Evolutionary conservation across 345 rosid genomes (phyloP), one percentile per base, ranked within the genome.

Genomic region (Eucalyptus shirleyi): DNA sequence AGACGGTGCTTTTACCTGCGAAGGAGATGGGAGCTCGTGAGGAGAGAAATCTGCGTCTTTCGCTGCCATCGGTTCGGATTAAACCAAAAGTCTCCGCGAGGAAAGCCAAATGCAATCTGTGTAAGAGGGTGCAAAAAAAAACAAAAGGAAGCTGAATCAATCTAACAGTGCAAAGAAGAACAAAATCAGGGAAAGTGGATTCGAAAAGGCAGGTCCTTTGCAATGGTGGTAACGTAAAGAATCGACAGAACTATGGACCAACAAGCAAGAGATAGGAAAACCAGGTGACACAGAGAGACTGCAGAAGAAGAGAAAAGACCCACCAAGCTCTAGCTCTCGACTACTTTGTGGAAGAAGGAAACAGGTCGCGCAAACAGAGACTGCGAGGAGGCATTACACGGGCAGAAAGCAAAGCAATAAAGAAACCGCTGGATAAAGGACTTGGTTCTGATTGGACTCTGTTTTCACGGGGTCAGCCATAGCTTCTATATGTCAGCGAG

Each of bases 11-110:
- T 72, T 37, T 72, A 94, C 97, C 96, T 95, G 94, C 50, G 94
- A 91, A 89, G 90, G 91, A 87, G 96, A 93, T 50, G 98, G 96
- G 50, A 89, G 50, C 86, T 90, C 92, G 86, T 93, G 93, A 32
- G 96, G 91, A 83, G 90, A 90, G 47, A 93, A 93, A 88, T 93
- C 95, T 21, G 90, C 86, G 86, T 93, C 94, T 91, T 94, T 92
- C 44, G 92, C 94, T 10, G 89, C 94, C 99, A 97, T 95, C 87
- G 50, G 49, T 34, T n/a, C 40, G 89, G 89, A 32, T 69, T 32
- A 69, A 69, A 69, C 21, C 81, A 69, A 34, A 69, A 69, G 81
- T 17, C 24, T 18, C 24, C 81, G 42, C 42, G 42, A 10, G 45
- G 23, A 72, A 37, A 72, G 83, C 83, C 42, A 37, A 72, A 72